A percentile compares a stretch with the other conserved stretches of the same genome.
These are phyloP conservation scores for Solanum chmielewskii DNA, from an alignment of 257 asterid genomes.

Conservation along the genomic window DNA sequence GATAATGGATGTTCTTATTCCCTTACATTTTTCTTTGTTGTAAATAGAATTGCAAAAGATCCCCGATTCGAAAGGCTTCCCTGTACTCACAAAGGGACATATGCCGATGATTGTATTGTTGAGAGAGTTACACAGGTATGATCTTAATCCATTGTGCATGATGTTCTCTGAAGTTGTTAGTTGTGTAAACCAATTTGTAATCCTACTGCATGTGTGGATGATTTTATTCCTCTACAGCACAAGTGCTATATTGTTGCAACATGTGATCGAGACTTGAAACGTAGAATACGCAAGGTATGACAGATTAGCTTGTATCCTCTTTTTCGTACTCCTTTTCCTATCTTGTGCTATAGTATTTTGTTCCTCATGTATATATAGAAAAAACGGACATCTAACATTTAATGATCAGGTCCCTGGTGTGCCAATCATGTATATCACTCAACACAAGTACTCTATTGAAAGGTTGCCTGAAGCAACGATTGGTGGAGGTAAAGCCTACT, in stretches of 20 bases:
- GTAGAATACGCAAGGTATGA: constrained; percentile 85
- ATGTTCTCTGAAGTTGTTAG: not conserved
- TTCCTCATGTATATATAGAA: not conserved
- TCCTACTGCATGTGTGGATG: not conserved
- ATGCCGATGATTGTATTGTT: constrained; percentile 97
- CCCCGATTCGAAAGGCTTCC: constrained; percentile 99
- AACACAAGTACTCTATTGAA: constrained; percentile 72
- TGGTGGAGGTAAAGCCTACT: constrained; percentile 59
- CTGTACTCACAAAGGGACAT: constrained; percentile 89
- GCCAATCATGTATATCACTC: constrained; percentile 87
- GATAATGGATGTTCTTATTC: not conserved
- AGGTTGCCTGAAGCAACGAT: constrained; percentile 92
- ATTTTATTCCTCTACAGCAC: constrained; percentile 39
- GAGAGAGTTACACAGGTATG: constrained; percentile 88
- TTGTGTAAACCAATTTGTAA: too few relatives aligned
- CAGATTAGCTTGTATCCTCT: not conserved
- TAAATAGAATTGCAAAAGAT: constrained; percentile 84
- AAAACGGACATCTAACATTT: not conserved
- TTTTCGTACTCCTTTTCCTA: not conserved
- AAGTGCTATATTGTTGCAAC: constrained; percentile 97
- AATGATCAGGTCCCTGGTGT: constrained; percentile 77
- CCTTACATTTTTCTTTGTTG: not conserved
- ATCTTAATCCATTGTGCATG: not conserved
- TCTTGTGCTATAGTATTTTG: not conserved
- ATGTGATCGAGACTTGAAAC: constrained; percentile 92